Conservation (phyloP, 148 eudicot genomes). For the Bassia scoparia region DNA sequence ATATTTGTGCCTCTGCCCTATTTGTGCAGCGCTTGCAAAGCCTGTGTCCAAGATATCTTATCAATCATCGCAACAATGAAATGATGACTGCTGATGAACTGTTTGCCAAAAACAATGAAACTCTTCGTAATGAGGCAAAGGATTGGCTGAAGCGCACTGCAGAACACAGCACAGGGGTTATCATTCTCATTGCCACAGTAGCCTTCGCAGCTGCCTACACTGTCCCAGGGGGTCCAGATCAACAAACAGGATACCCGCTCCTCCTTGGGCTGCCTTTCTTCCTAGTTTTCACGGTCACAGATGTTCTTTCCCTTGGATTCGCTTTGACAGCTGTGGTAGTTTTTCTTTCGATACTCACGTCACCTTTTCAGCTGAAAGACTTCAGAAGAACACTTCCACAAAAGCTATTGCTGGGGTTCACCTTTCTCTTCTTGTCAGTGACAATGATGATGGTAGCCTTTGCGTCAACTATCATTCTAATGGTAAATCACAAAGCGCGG, state of each 20-base stretch:
- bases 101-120: slow-evolving; percentile 4
- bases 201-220: slow-evolving; percentile 25
- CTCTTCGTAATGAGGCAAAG: neutral
- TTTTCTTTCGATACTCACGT: slow-evolving; percentile 12
- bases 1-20: neutral
- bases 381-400: slow-evolving; percentile 19
- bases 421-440: slow-evolving; percentile 13
- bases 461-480: slow-evolving; percentile 8
- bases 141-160: slow-evolving; percentile 7
- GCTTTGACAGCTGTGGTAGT: slow-evolving; percentile 15
- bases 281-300: slow-evolving; percentile 13
- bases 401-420: slow-evolving; percentile 13
- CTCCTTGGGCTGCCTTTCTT: slow-evolving; percentile 17
- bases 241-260: slow-evolving; percentile 13
- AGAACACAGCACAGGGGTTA: slow-evolving; percentile 5
- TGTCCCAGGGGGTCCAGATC: slow-evolving; percentile 13
- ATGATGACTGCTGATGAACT: slow-evolving; percentile 9
- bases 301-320: slow-evolving; percentile 13
- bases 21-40: neutral
- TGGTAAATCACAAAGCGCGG: slow-evolving; percentile 4
- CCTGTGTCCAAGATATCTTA: neutral
- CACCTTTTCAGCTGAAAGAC: slow-evolving; percentile 10
- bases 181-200: slow-evolving; percentile 20
- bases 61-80: slow-evolving; percentile 4
- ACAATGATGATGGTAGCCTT: slow-evolving; percentile 15